Percentiles rank a stretch among this genome's conserved stretches.
Conservation (phyloP, 1,284 basidiomycete genomes). For the Cryptococcus neoformans region DNA sequence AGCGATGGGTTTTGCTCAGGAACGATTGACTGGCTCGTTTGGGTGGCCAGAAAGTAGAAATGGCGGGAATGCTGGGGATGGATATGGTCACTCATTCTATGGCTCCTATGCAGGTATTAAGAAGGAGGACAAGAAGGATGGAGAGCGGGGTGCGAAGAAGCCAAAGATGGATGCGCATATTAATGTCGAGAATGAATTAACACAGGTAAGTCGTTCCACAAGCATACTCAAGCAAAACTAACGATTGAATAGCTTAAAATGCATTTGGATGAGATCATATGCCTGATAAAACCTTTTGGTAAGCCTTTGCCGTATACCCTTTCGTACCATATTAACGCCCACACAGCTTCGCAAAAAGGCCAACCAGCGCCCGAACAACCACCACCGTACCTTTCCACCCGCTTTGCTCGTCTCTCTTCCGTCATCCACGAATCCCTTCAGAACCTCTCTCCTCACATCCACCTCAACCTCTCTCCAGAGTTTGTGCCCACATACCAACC, state of each 20-base stretch:
- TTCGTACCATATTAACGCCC: neutral
- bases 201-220: neutral
- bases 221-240: neutral
- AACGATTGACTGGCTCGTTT: no score
- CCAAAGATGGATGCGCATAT: neutral
- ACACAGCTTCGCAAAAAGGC: constrained; percentile 10
- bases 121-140: no score
- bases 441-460: constrained; percentile 20
- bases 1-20: no score
- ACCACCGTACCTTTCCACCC: constrained; percentile 31
- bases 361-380: constrained; percentile 22
- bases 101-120: no score
- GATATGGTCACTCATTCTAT: no score
- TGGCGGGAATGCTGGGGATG: no score
- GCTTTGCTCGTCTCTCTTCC: constrained; percentile 27
- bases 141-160: no score
- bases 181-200: neutral
- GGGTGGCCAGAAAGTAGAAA: no score
- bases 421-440: constrained; percentile 24
- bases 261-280: constrained; percentile 27
- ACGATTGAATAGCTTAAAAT: constrained; percentile 20
- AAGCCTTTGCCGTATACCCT: neutral
- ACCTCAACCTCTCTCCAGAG: constrained; percentile 16
- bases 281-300: constrained; percentile 29
- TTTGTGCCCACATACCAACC: constrained; percentile 10